Conservation (phyloP, 768 basidiomycete genomes). For the Kwoniella sp. region DNA sequence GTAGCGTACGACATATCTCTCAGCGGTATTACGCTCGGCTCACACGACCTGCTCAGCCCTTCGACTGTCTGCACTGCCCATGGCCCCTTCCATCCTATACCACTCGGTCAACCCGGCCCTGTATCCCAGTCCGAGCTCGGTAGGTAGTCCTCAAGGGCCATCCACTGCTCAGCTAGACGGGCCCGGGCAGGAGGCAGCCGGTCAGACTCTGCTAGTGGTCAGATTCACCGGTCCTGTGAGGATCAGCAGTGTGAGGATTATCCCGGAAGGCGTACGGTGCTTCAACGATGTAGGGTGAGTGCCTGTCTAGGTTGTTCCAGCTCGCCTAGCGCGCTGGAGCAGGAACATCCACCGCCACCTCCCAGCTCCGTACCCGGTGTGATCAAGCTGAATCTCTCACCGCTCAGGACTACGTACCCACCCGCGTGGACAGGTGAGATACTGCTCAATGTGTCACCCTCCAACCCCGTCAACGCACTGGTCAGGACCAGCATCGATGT, state of each 20-base stretch:
- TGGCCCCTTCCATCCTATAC: slow-evolving; percentile 24
- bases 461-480: slow-evolving; percentile 32
- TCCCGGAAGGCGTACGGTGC: slow-evolving; percentile 27
- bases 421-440: slow-evolving; percentile 18
- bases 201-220: slow-evolving; percentile 13
- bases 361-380: no score
- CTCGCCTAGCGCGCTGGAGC: no score
- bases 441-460: slow-evolving; percentile 25
- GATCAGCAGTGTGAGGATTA: slow-evolving; percentile 20
- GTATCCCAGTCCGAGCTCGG: no score
- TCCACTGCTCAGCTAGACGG: no score
- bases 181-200: no score
- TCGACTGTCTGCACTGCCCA: no score
- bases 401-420: slow-evolving; percentile 28
- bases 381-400: neutral
- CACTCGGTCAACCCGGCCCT: slow-evolving; percentile 17
- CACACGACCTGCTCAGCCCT: no score
- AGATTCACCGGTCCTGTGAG: slow-evolving; percentile 20
- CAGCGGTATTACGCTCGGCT: no score
- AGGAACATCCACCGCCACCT: no score
- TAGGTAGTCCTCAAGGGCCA: no score
- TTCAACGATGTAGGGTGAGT: slow-evolving; percentile 1
- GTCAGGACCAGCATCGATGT: slow-evolving; percentile 9
- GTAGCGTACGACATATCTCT: no score
- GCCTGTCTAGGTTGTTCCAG: neutral